These are phyloP conservation scores for Scedosporium boydii DNA, from an alignment of 2,329 filamentous ascomycete genomes.

Conservation along the genomic window DNA sequence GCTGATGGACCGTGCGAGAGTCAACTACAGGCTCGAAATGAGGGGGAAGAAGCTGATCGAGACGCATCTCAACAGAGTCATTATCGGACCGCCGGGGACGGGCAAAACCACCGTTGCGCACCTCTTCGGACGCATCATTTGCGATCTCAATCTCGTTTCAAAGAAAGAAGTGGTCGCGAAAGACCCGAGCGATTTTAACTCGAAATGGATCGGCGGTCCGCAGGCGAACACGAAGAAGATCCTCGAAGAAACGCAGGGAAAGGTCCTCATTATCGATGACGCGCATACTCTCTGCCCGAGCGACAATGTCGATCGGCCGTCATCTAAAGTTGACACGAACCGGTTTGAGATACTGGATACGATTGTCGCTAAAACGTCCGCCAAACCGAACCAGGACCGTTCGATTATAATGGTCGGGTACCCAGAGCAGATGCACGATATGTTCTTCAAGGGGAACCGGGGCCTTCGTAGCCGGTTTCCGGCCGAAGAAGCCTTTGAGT, in stretches of 20 bases:
- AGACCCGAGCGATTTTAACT: conserved; percentile 66
- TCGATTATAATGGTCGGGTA: conserved; percentile 67
- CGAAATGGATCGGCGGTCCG: conserved; percentile 51
- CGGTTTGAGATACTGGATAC: conserved; percentile 62
- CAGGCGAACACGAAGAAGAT: conserved; percentile 66
- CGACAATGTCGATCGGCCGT: conserved; percentile 33
- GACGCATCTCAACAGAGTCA: conserved; percentile 58
- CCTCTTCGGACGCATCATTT: conserved; percentile 60
- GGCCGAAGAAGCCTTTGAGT: conserved; percentile 51
- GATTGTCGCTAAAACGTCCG: conserved; percentile 65
- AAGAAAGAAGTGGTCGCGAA: conserved; percentile 64
- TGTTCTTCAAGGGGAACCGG: conserved; percentile 68
- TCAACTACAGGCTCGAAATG: conserved; percentile 59
- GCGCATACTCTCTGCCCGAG: conserved; percentile 54
- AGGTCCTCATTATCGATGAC: conserved; percentile 73
- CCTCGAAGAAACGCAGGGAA: conserved; percentile 54
- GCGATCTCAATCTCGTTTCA: conserved; percentile 55
- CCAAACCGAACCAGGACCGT: conserved; percentile 58
- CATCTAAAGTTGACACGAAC: conserved; percentile 28
- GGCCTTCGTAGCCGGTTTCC: conserved; percentile 60
- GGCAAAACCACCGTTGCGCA: conserved; percentile 71
- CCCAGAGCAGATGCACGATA: conserved; percentile 56
- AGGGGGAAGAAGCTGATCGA: conserved; percentile 47
- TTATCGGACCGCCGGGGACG: conserved; percentile 63
- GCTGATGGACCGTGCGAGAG: conserved; percentile 50